phyloP scores from a whole-genome alignment of 225 moss, liverwort and hornwort genomes.

The Pleurozium schreberi region DNA sequence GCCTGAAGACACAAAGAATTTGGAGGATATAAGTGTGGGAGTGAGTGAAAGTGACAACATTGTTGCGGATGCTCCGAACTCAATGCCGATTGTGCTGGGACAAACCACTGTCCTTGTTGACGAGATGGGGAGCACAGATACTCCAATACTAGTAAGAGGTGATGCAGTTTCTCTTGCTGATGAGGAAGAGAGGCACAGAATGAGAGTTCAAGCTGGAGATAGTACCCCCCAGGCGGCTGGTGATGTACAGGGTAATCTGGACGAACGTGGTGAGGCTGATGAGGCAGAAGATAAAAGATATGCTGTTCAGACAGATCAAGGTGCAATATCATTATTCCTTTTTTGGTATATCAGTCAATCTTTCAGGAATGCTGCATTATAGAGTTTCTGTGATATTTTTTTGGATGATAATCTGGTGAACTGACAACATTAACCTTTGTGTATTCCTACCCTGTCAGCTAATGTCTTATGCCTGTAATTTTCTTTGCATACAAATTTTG shows the following conservation, averaged over 20 bases:
- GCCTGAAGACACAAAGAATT: constrained; percentile 5
- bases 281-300: constrained; percentile 2
- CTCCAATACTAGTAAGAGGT: background rate
- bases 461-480: background rate
- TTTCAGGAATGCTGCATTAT: background rate
- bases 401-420: background rate
- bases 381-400: background rate
- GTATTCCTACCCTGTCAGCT: background rate
- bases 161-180: constrained; percentile 1
- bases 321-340: constrained; percentile 1
- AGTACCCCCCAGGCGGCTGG: background rate
- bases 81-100: background rate
- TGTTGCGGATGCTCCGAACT: constrained; percentile 3
- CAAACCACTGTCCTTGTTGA: constrained; percentile 3
- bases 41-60: background rate
- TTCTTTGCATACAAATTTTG: background rate
- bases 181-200: constrained; percentile 1
- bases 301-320: constrained; percentile 11
- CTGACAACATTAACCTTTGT: background rate
- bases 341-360: background rate
- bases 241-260: constrained; percentile 2
- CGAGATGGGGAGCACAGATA: background rate
- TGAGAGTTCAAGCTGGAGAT: constrained; percentile 13
- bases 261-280: background rate
- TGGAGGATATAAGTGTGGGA: constrained; percentile 1